Evolutionary conservation across 2,329 filamentous ascomycete genomes (phyloP).

Genomic region (Diplodia sapinea): DNA sequence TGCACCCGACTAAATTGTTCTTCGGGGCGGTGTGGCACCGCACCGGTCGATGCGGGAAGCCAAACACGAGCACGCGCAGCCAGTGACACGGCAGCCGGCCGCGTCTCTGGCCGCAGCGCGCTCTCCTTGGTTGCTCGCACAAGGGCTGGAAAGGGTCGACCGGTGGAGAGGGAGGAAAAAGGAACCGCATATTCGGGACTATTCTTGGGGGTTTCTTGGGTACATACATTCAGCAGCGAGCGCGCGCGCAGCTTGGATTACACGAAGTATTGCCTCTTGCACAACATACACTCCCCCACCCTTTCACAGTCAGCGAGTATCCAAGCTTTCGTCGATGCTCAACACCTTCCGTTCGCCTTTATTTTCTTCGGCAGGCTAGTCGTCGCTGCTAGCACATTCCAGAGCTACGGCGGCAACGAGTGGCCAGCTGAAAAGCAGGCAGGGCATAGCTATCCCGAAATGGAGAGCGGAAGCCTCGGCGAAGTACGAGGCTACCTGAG

Average conservation of each 20-base stretch:
- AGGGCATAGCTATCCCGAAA: not conserved
- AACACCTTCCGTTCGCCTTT: not conserved
- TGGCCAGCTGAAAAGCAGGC: not conserved
- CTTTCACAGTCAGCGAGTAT: not conserved
- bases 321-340: constrained; percentile 2
- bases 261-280: constrained; percentile 15
- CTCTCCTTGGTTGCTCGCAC: not conserved
- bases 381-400: constrained; percentile 4
- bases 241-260: not conserved
- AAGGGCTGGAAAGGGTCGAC: not conserved
- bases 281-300: constrained; percentile 1
- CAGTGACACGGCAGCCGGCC: constrained; percentile 10
- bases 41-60: not conserved
- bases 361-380: not conserved
- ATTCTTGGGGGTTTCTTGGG: not conserved
- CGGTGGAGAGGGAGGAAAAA: not conserved
- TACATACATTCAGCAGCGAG: constrained; percentile 2
- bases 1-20: constrained; percentile 11
- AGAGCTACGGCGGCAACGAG: not conserved
- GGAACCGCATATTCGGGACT: constrained; percentile 4
- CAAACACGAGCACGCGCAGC: constrained; percentile 18
- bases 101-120: not conserved
- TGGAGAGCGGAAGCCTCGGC: constrained; percentile 5
- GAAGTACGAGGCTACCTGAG: not conserved
- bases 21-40: constrained; percentile 8